Conservation (phyloP, 306 rosid species). For the Lithocarpus polystachyus region DNA sequence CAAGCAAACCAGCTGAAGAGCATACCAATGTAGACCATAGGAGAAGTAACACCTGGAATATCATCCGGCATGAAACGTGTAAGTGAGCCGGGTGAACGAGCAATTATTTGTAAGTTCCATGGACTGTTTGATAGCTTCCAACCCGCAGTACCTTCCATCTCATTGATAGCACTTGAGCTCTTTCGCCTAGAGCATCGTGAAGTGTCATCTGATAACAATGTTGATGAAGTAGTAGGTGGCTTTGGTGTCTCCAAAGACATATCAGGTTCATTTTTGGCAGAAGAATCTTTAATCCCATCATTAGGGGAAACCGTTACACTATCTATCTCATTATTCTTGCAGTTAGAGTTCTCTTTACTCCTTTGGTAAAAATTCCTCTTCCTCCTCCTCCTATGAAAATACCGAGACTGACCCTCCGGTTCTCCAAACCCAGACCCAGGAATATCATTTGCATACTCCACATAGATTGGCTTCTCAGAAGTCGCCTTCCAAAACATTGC, state of each 20-base stretch:
- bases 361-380: constrained; percentile 71
- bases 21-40: constrained; percentile 98
- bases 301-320: constrained; percentile 20
- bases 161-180: constrained; percentile 42
- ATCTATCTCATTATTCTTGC: constrained; percentile 37
- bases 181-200: constrained; percentile 45
- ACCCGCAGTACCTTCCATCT: constrained; percentile 90
- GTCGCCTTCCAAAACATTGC: constrained; percentile 96
- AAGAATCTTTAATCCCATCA: constrained; percentile 27
- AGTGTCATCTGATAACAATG: constrained; percentile 40
- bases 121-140: constrained; percentile 99
- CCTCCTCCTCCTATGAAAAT: constrained; percentile 63
- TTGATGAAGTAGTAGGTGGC: constrained; percentile 29
- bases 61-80: constrained; percentile 99
- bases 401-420: constrained; percentile 63
- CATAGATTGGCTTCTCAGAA: constrained; percentile 82
- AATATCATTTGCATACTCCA: constrained; percentile 97
- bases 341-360: constrained; percentile 43
- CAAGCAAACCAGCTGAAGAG: constrained; percentile 99
- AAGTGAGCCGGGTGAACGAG: constrained; percentile 96
- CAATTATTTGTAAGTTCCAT: constrained; percentile 96
- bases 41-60: constrained; percentile 98
- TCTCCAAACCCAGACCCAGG: constrained; percentile 97
- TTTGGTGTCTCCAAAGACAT: constrained; percentile 36
- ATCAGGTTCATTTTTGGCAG: constrained; percentile 25